Conservation (phyloP, 192 early-diverging fungal species). For the Rhizoclosmatium globosum region DNA sequence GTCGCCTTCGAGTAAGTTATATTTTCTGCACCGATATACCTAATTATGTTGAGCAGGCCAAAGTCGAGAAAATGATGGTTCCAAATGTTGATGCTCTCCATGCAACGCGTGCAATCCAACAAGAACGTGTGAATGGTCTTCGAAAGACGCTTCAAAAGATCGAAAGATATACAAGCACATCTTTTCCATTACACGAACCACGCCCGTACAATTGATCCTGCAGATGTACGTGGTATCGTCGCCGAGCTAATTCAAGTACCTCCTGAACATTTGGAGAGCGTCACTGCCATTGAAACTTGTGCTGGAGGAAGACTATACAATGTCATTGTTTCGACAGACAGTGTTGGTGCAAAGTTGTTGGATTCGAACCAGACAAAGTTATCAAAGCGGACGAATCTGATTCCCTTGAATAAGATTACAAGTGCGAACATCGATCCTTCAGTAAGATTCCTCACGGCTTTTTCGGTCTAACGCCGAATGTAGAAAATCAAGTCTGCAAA, state of each 20-base stretch:
- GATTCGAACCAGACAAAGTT: conserved; percentile 59
- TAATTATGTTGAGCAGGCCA: not conserved
- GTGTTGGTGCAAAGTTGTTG: conserved; percentile 80
- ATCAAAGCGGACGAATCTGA: conserved; percentile 83
- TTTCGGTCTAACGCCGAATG: not conserved
- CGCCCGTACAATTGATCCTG: conserved; percentile 85
- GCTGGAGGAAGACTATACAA: conserved; percentile 95
- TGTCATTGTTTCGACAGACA: conserved; percentile 90
- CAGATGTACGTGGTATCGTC: conserved; percentile 91
- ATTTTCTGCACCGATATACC: not conserved
- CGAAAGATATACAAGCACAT: conserved; percentile 43
- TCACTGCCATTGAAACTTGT: conserved; percentile 90
- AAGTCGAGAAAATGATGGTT: conserved; percentile 6
- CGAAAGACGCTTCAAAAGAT: conserved; percentile 43
- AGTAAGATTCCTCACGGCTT: not conserved
- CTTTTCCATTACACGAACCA: conserved; percentile 89
- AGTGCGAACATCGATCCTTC: conserved; percentile 36
- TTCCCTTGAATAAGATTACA: conserved; percentile 97
- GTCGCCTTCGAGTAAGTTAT: conserved; percentile 31
- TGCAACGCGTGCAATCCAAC: not conserved
- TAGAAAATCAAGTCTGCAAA: conserved; percentile 77
- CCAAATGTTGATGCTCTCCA: not conserved
- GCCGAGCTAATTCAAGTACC: conserved; percentile 86
- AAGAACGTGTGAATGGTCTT: not conserved
- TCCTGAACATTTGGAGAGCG: conserved; percentile 67